Evolutionary conservation across 495 filamentous ascomycete species (phyloP), one percentile per base, ranked within the genome.

Genomic region (Penicillium lagena): DNA sequence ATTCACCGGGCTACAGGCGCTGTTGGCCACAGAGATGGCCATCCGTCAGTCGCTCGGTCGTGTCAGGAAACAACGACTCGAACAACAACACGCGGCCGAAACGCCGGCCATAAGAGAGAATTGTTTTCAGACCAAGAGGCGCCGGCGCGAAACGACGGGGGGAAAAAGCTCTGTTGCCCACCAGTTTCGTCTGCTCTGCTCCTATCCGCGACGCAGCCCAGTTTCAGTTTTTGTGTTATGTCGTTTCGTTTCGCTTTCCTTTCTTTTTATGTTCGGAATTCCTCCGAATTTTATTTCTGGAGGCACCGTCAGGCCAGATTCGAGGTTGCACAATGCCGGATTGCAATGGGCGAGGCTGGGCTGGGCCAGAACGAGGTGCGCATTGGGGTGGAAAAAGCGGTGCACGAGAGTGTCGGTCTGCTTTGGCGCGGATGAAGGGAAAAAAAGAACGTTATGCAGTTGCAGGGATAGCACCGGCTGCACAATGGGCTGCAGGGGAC

Each of bases 11-110:
- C 56, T 72, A 63, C 51, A 63, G 49, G 58, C 62, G 55, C 50
- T 59, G 58, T 70, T 60, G 50, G 68, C 62, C 51, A 72, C 62
- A 35, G 66, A 61, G 63, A 69, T 60, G 63, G 66, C 68, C 68
- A 72, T 72, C 39, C 64, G 58, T 60, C 47, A 46, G 49, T 51
- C 47, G 47, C 36, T 52, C 44, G 44, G 55, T 55, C 47, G 52
- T 52, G 40, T 40, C 22, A 22, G 22, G 22, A 40, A 55, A 45
- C 39, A 58, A 63, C 53, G 58, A 64, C 59, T 63, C 54, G 55
- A 59, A 61, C 58, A 62, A 59, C 54, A 58, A 51, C 50, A 51
- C 50, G 58, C 50, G 55, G 53, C 52, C 50, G 58, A 48, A 51
- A 57, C 40, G 47, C 52, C 50, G 63, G 62, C 67, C 67, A 67